These are phyloP conservation scores for Pezicula radicicola DNA, from an alignment of 2,329 filamentous ascomycete genomes.

Conservation along the genomic window DNA sequence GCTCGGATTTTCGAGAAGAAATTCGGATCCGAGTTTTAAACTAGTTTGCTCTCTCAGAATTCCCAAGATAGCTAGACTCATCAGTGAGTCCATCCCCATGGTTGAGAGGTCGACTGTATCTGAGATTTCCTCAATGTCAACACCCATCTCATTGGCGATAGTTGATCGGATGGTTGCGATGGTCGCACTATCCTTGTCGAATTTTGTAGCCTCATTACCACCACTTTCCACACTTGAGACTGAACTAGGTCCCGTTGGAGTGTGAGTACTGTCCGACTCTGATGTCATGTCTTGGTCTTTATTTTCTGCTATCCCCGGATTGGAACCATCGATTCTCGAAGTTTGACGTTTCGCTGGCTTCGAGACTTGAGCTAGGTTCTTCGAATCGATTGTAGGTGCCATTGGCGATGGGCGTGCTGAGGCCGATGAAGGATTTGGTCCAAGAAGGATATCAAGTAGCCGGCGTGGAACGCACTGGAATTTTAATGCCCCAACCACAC, in stretches of 20 bases:
- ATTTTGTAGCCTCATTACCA: too few species aligned
- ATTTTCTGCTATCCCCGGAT: too few species aligned
- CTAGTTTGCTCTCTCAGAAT: background rate
- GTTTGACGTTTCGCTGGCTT: conserved; percentile 14
- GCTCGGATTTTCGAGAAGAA: conserved; percentile 18
- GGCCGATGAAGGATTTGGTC: too few species aligned
- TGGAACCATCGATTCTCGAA: too few species aligned
- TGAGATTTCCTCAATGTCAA: conserved; percentile 48
- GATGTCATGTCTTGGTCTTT: too few species aligned
- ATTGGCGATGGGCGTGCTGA: too few species aligned
- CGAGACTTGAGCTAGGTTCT: conserved; percentile 37
- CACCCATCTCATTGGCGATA: conserved; percentile 51
- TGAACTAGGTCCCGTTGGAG: too few species aligned
- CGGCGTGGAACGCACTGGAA: conserved; percentile 35
- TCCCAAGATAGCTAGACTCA: conserved; percentile 47
- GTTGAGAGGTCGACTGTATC: conserved; percentile 53
- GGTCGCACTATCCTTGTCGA: too few species aligned
- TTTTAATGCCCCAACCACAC: conserved; percentile 28
- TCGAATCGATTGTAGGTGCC: conserved; percentile 29
- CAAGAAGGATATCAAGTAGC: conserved; percentile 37
- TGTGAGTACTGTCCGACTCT: too few species aligned
- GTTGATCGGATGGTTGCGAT: conserved; percentile 50
- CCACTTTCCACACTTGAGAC: too few species aligned
- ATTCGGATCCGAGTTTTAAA: conserved; percentile 36
- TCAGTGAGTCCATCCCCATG: conserved; percentile 55